Base-by-base conservation (phyloP, 2,329 filamentous ascomycete species). In the Exophiala oligosperma region DNA sequence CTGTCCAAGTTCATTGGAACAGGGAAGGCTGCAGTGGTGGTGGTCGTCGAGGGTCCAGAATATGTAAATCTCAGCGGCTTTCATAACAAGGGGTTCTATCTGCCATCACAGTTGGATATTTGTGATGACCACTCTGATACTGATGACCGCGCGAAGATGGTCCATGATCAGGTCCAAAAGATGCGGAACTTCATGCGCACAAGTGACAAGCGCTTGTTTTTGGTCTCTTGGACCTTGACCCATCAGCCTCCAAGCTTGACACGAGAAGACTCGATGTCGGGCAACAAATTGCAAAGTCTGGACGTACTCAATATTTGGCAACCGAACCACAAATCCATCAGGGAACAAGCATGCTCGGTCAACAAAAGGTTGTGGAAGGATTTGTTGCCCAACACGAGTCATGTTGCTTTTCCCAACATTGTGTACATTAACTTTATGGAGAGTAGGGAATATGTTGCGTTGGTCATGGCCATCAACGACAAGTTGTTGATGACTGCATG, bases 1-100 rank as follows among this genome's bases (percentile, higher is more conserved):
- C 67, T 76, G 0, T 67, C 66, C 38, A 68, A 72, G 23, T 75
- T 74, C 61, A 76, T 76, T 56, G 66, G 66, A 5, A 63, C 70
- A 46, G 65, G 69, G 28, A 23, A 38, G 23, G 71, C 72, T 4
- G 68, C 71, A 4, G 73, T 76, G 1, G 64, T 76, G 26, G 60
- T 76, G 29, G 48, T 75, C 43, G 66, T 68, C 1, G 69, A 75
- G 43, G 63, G 71, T 11, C 70, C 69, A 0, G 52, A 49, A 26
- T 66, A 64, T 14, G 70, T 72, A 46, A 65, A 54, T 0, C 65
- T 72, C 2, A 68, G 69, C 51, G 55, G 63, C 54, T 29, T 44
- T 48, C 71, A 71, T 47, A 66, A 67, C 24, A 65, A 71, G 38
- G 74, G 73, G 12, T 72, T 76, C 57, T 75, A 69, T 62, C 63